phyloP scores from a whole-genome alignment of 129 eudicot species.

The Flaveria trinervia region DNA sequence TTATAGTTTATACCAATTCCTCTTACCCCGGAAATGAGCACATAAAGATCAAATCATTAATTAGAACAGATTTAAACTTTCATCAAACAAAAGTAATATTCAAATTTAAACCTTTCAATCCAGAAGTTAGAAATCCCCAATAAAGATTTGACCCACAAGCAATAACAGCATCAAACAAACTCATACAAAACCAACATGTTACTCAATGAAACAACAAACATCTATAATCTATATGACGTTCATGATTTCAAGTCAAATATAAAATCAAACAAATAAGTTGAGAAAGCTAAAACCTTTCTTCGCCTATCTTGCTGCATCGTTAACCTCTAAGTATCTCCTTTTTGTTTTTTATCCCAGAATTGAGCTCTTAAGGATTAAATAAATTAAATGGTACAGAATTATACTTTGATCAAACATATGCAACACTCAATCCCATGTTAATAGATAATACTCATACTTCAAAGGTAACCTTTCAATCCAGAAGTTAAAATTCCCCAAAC shows the following conservation, averaged over 20 bases:
- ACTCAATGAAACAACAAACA: not conserved
- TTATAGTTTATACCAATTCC: not conserved
- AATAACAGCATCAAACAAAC: slow-evolving; percentile 6
- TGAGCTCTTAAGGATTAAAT: not conserved
- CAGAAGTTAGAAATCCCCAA: no score
- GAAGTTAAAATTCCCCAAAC: no score
- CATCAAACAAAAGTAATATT: no score
- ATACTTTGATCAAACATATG: no score
- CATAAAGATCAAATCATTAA: not conserved
- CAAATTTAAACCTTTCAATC: no score
- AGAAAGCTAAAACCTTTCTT: slow-evolving; percentile 53
- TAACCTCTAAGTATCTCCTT: not conserved
- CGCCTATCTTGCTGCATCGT: slow-evolving; percentile 72
- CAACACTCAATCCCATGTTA: no score
- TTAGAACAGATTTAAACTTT: no score
- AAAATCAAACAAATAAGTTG: not conserved
- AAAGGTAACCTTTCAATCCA: no score
- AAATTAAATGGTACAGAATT: not conserved
- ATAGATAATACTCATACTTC: no score
- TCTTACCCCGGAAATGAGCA: not conserved
- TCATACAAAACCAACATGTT: not conserved
- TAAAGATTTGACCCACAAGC: slow-evolving; percentile 9
- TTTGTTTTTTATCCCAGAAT: no score
- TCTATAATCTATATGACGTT: not conserved
- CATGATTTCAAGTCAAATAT: not conserved